Conservation (phyloP, 129 eudicot species). For the Heracleum sosnowskyi region DNA sequence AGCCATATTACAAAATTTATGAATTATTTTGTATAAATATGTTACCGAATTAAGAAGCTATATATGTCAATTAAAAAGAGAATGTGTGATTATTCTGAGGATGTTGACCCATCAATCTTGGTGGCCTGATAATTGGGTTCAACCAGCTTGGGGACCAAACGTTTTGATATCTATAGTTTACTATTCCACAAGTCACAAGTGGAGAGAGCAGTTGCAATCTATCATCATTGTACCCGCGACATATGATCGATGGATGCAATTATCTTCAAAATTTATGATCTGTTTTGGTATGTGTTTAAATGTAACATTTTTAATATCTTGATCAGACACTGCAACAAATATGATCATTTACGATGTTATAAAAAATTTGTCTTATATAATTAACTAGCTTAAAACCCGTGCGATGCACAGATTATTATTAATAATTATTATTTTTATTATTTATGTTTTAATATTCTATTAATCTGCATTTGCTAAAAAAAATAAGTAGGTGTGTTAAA, state of each 20-base stretch:
- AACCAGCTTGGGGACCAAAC: neutral
- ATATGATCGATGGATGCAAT: neutral
- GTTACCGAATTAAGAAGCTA: neutral
- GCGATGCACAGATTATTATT: no score
- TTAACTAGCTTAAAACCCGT: no score
- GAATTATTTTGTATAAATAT: neutral
- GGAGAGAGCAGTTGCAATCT: neutral
- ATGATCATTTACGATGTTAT: no score
- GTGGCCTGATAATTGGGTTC: neutral
- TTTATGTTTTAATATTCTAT: no score
- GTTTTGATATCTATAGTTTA: neutral
- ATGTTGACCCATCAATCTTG: constrained; percentile 1
- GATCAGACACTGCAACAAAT: no score
- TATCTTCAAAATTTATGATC: neutral
- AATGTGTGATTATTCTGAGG: constrained; percentile 1
- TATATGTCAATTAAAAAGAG: neutral
- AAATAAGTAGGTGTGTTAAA: no score
- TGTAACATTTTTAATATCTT: no score
- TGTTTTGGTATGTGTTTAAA: neutral
- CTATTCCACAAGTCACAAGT: constrained; percentile 1
- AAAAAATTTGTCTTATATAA: no score
- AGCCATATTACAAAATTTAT: neutral
- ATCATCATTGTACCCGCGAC: neutral
- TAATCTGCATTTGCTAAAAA: no score
- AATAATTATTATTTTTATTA: no score